Evolutionary conservation across 2,329 filamentous ascomycete species (phyloP), one percentile per base, ranked within the genome.

Genomic region (Endoconidiophora polonica): DNA sequence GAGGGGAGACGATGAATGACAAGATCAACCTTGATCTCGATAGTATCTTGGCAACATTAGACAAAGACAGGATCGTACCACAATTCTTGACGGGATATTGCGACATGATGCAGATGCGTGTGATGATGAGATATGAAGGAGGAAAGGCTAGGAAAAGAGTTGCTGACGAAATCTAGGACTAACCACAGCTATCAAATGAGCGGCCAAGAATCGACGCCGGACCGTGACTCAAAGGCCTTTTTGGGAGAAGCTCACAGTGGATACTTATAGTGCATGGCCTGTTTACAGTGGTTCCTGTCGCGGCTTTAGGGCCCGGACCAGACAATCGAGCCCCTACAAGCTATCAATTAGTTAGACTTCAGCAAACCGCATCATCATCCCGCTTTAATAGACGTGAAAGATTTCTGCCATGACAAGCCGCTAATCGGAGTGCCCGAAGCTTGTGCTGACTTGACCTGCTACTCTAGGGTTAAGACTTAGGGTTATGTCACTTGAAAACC

Each of bases 61-160:
- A 33, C 29, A 33, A 18, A 18, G 16, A 9, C 29, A 12, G 29
- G 29, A 33, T 33, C 71, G 52, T 68, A 75, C 72, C 73, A 66
- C 72, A 75, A 63, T 76, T 77, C 68, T 76, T 77, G 53, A 66
- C 65, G 44, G 73, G 70, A 55, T 73, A 72, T 64, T 68, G 65
- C 56, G 66, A 55, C 56, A 53, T 52, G 29, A 23, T 49, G 23
- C 36, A 22, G 39, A 12, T 5, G 20, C n/a, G 16, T 44, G 24
- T 16, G 29, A 44, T 26, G 38, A 26, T 49, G 44, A 42, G 37
- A 16, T 33, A 43, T n/a, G 14, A n/a, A 39, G 14, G n/a, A 22
- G n/a, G 18, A 23, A 40, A 18, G 26, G 9, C 24, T 22, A 47
- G 26, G 16, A n/a, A n/a, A 24, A 20, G 14, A 47, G 33, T 9